phyloP scores from a whole-genome alignment of 2,329 filamentous ascomycete species.

The Exutisphaerella laricina region DNA sequence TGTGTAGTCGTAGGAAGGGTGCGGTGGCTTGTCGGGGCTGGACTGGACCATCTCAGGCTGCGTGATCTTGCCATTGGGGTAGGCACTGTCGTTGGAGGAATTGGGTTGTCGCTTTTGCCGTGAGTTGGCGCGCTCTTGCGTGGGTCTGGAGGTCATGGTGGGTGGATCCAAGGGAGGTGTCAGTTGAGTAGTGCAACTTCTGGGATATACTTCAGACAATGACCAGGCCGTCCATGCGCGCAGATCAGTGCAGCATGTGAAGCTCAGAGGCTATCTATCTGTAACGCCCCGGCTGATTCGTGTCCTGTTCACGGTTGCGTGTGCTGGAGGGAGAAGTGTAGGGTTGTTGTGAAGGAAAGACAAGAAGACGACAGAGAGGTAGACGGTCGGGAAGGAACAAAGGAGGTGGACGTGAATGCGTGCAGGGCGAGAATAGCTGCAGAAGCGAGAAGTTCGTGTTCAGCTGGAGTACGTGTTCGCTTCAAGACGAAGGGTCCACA shows the following conservation, averaged over 20 bases:
- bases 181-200: too few species aligned
- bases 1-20: slow-evolving; percentile 53
- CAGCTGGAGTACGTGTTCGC: too few species aligned
- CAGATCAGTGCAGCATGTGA: slow-evolving; percentile 3
- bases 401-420: not conserved
- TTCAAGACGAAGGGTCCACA: too few species aligned
- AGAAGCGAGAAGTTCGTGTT: not conserved
- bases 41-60: slow-evolving; percentile 21
- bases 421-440: not conserved
- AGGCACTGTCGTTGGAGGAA: slow-evolving; percentile 8
- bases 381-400: too few species aligned
- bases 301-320: too few species aligned
- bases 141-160: slow-evolving; percentile 20
- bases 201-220: not conserved
- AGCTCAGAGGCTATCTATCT: slow-evolving; percentile 1
- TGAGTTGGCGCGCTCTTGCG: slow-evolving; percentile 13
- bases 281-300: not conserved
- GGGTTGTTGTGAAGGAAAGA: slow-evolving; percentile 5
- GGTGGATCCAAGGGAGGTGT: too few species aligned
- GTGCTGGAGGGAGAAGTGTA: too few species aligned
- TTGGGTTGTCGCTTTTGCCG: slow-evolving; percentile 9
- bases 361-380: slow-evolving; percentile 1
- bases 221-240: slow-evolving; percentile 4
- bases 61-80: slow-evolving; percentile 17
- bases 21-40: slow-evolving; percentile 31